A percentile compares a stretch with the other conserved stretches of the same genome.
Evolutionary conservation across 495 filamentous ascomycete species (phyloP).

Genomic region (Hamigera avellanea): DNA sequence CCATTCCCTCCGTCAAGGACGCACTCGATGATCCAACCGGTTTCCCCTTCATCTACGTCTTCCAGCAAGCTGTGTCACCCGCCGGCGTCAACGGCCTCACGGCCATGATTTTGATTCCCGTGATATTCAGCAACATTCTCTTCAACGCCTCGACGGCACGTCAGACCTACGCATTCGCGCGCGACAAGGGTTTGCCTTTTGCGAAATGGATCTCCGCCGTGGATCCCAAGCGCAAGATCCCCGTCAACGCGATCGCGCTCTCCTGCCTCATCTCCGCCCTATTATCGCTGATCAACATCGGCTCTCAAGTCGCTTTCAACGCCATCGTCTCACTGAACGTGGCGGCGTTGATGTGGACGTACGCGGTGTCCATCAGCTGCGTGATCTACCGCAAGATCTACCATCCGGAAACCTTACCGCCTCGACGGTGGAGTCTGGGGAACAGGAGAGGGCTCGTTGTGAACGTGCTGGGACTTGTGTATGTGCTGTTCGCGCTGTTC

Average conservation of each 20-base stretch:
- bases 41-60: constrained; percentile 27
- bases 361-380: constrained; percentile 28
- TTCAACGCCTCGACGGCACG: constrained; percentile 31
- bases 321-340: constrained; percentile 37
- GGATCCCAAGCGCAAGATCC: constrained; percentile 34
- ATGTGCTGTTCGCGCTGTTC: constrained; percentile 26
- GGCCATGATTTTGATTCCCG: constrained; percentile 26
- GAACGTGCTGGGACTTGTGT: constrained; percentile 26
- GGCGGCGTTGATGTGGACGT: constrained; percentile 27
- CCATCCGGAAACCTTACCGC: constrained; percentile 27
- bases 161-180: constrained; percentile 40
- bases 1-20: constrained; percentile 25
- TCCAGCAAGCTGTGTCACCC: constrained; percentile 17
- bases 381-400: constrained; percentile 24
- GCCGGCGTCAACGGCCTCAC: constrained; percentile 24
- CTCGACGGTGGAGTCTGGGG: constrained; percentile 30
- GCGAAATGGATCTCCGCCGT: constrained; percentile 22
- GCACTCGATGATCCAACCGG: constrained; percentile 21
- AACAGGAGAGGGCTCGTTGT: constrained; percentile 12
- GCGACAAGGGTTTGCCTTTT: constrained; percentile 36
- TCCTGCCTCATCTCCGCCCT: constrained; percentile 14
- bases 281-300: constrained; percentile 31
- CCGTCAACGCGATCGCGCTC: constrained; percentile 32
- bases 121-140: constrained; percentile 28
- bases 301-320: constrained; percentile 40